A percentile compares a stretch with the other conserved stretches of the same genome.
phyloP scores from a whole-genome alignment of 2,329 filamentous ascomycete genomes.

The Trichoderma pleuroti region DNA sequence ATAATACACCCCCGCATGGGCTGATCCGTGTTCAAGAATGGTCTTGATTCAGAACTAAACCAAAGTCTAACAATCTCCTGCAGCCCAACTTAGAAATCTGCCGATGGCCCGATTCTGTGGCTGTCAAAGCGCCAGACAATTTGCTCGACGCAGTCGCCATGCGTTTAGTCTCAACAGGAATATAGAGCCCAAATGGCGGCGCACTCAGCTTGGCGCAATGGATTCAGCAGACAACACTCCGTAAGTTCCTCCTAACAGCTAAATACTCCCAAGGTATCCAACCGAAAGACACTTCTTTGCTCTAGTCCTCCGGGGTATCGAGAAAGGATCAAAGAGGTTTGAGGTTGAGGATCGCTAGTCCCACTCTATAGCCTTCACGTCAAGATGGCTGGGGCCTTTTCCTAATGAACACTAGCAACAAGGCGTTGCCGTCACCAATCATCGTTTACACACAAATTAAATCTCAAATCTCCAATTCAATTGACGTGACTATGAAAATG shows the following conservation, averaged over 20 bases:
- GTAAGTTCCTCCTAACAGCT: not conserved
- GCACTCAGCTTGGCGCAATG: not conserved
- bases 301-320: not conserved
- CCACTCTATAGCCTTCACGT: not conserved
- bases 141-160: not conserved
- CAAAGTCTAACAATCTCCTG: not conserved
- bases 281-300: not conserved
- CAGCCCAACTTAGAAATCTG: not conserved
- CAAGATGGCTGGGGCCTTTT: not conserved
- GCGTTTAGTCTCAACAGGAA: too few species aligned
- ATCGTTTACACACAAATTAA: not conserved
- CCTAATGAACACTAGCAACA: not conserved
- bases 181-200: not conserved
- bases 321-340: not conserved
- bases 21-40: not conserved
- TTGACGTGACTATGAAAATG: not conserved
- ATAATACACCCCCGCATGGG: not conserved
- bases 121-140: not conserved
- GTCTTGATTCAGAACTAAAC: not conserved
- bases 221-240: not conserved
- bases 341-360: not conserved
- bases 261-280: not conserved
- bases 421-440: not conserved
- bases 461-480: not conserved
- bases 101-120: not conserved